These are phyloP conservation scores for Claviceps sp. DNA, from an alignment of 2,329 filamentous ascomycete species.

Conservation along the genomic window DNA sequence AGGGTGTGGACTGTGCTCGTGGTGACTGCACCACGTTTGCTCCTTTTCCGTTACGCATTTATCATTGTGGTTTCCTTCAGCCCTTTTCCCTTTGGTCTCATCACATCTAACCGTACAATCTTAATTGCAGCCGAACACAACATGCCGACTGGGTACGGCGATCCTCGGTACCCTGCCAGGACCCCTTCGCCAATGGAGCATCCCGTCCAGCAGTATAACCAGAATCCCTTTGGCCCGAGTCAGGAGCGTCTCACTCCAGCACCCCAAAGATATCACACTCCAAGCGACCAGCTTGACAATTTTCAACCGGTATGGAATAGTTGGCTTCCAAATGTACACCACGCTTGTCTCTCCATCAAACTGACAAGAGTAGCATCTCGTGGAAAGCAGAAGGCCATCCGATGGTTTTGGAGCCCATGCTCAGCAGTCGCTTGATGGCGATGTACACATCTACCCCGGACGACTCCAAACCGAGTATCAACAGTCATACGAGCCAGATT, in stretches of 20 bases:
- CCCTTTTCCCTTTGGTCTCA: neutral
- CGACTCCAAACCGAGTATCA: constrained; percentile 46
- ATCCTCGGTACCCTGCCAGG: neutral
- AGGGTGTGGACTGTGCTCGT: neutral
- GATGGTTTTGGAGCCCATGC: constrained; percentile 13
- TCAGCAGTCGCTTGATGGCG: constrained; percentile 30
- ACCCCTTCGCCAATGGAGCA: constrained; percentile 1
- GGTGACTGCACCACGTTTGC: neutral
- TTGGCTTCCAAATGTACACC: constrained; percentile 19
- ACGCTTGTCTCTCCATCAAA: neutral
- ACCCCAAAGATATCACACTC: constrained; percentile 34
- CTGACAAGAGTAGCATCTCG: constrained; percentile 30
- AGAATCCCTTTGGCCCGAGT: constrained; percentile 13
- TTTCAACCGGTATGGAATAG: constrained; percentile 57
- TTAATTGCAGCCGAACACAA: neutral
- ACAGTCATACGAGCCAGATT: constrained; percentile 31
- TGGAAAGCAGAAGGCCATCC: constrained; percentile 28
- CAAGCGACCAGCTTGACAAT: constrained; percentile 64
- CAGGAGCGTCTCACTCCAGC: constrained; percentile 23
- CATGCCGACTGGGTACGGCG: neutral
- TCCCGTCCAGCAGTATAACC: constrained; percentile 3
- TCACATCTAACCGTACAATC: neutral
- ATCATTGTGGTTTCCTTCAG: neutral
- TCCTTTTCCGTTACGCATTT: neutral
- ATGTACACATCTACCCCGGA: constrained; percentile 39